phyloP scores from a whole-genome alignment of 2,329 filamentous ascomycete species.

The Neonectria faginata region DNA sequence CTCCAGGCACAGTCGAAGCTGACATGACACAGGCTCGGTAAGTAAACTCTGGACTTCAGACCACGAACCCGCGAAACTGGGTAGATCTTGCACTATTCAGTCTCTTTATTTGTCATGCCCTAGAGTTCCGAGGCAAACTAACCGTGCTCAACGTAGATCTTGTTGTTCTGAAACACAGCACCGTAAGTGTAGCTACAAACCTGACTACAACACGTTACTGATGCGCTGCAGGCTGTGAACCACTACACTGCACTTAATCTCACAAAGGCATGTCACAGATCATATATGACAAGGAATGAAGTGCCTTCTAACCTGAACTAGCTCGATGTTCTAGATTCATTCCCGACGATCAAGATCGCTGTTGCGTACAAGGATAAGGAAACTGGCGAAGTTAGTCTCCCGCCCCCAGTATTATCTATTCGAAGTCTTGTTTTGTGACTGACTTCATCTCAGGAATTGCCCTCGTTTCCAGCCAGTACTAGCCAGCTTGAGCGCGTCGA shows the following conservation, averaged over 20 bases:
- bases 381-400: constrained; percentile 35
- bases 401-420: constrained; percentile 15
- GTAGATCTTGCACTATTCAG: background rate
- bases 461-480: constrained; percentile 74
- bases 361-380: constrained; percentile 71
- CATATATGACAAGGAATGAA: background rate
- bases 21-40: background rate
- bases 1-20: background rate
- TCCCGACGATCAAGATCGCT: constrained; percentile 80
- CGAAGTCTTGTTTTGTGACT: constrained; percentile 42
- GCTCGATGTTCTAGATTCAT: constrained; percentile 72
- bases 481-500: constrained; percentile 68
- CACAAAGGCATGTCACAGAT: constrained; percentile 56
- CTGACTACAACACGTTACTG: background rate
- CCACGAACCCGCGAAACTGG: background rate
- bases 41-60: background rate
- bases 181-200: constrained; percentile 46
- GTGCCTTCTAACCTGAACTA: background rate
- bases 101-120: background rate
- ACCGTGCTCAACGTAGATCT: constrained; percentile 59
- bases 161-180: constrained; percentile 74
- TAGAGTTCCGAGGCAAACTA: background rate
- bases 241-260: constrained; percentile 73
- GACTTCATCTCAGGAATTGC: constrained; percentile 41
- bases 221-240: constrained; percentile 60